These are phyloP conservation scores for Albatrellus ellisii DNA, from an alignment of 768 basidiomycete species.

Conservation along the genomic window DNA sequence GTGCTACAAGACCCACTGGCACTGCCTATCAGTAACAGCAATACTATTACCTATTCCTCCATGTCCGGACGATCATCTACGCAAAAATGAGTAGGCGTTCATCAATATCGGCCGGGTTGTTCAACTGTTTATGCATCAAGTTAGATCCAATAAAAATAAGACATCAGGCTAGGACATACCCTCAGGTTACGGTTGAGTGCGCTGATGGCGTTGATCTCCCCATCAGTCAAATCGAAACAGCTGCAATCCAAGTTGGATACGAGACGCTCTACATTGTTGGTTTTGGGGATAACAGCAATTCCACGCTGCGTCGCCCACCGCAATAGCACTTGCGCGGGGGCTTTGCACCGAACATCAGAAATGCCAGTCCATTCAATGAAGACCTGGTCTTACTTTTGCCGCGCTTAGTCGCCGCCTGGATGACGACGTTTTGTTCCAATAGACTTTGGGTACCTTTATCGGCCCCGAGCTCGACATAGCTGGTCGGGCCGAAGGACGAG, in stretches of 20 bases:
- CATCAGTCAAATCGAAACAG: conserved; percentile 37
- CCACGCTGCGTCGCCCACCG: conserved; percentile 37
- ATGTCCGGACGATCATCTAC: conserved; percentile 20
- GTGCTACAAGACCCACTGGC: no score
- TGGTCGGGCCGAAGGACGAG: conserved; percentile 39
- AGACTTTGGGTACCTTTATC: conserved; percentile 34
- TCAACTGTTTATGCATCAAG: conserved; percentile 31
- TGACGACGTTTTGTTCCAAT: conserved; percentile 34
- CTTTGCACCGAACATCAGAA: conserved; percentile 11
- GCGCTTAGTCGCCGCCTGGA: conserved; percentile 32
- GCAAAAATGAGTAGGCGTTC: conserved; percentile 58
- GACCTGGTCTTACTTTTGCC: conserved; percentile 33
- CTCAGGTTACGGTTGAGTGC: conserved; percentile 48
- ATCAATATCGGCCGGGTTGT: conserved; percentile 59
- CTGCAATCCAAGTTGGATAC: conserved; percentile 32
- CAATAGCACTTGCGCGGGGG: conserved; percentile 31
- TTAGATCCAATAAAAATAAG: neutral
- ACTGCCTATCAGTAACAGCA: no score
- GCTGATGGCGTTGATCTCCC: conserved; percentile 44
- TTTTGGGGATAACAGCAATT: conserved; percentile 38
- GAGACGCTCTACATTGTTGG: conserved; percentile 25
- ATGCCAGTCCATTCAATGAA: neutral
- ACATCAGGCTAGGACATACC: conserved; percentile 26
- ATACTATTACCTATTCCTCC: no score
- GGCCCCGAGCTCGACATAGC: conserved; percentile 54